Evolutionary conservation across 1,284 basidiomycete genomes (phyloP).

Genomic region (Ganoderma multipileum): DNA sequence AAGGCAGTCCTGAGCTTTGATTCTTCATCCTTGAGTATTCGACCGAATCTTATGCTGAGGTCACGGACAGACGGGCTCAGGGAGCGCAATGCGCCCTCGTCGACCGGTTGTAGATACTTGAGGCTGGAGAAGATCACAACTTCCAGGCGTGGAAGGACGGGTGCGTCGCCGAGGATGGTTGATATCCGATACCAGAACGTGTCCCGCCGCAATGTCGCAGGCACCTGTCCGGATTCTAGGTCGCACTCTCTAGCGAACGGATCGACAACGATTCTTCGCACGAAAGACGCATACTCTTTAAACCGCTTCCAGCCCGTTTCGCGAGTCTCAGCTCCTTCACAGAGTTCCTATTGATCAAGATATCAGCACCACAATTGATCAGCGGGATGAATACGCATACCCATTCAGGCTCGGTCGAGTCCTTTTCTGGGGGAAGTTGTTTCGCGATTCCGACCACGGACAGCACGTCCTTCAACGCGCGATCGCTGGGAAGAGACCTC

Average conservation of each 20-base stretch:
- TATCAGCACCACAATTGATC: neutral
- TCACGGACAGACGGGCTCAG: neutral
- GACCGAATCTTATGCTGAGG: neutral
- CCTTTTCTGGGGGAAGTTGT: too few relatives aligned
- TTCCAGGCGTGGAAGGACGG: neutral
- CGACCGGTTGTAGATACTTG: neutral
- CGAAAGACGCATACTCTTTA: neutral
- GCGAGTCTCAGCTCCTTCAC: neutral
- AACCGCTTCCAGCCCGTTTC: neutral
- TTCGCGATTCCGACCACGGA: neutral
- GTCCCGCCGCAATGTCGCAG: neutral
- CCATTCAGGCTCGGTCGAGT: neutral
- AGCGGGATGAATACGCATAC: too few relatives aligned
- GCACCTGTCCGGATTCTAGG: too few relatives aligned
- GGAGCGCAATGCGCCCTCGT: neutral
- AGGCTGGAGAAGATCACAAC: too few relatives aligned
- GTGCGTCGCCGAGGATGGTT: neutral
- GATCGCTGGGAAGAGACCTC: neutral
- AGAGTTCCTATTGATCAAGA: neutral
- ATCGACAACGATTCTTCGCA: neutral
- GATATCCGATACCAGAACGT: neutral
- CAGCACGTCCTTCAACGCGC: neutral
- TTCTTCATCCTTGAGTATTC: neutral
- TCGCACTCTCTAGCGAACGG: neutral
- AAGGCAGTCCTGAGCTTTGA: neutral